These are phyloP conservation scores for Corynespora cassiicola DNA, from an alignment of 2,329 filamentous ascomycete genomes.

Conservation along the genomic window DNA sequence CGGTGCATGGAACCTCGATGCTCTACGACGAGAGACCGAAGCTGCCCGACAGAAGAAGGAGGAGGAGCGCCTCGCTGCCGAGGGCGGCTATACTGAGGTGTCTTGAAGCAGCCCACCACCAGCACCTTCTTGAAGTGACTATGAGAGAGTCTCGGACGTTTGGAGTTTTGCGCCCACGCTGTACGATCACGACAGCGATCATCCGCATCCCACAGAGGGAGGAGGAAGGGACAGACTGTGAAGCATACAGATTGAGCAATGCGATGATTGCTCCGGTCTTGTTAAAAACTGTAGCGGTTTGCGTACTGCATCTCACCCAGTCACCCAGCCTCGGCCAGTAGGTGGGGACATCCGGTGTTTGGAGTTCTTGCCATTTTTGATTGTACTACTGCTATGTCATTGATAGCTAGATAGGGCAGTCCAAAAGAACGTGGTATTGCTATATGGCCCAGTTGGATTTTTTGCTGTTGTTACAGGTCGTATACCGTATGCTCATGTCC, in stretches of 20 bases:
- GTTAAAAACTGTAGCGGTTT: too few relatives aligned
- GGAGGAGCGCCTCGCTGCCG: slow-evolving; percentile 66
- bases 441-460: too few relatives aligned
- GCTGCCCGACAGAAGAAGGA: slow-evolving; percentile 76
- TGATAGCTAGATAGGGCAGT: neutral
- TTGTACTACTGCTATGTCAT: too few relatives aligned
- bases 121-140: slow-evolving; percentile 6
- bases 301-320: slow-evolving; percentile 13
- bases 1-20: slow-evolving; percentile 78
- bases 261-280: too few relatives aligned
- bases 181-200: too few relatives aligned
- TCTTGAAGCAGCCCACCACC: slow-evolving; percentile 27
- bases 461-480: too few relatives aligned
- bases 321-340: neutral
- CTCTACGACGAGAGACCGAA: slow-evolving; percentile 85
- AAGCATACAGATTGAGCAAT: too few relatives aligned
- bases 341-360: slow-evolving; percentile 16
- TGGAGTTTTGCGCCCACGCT: too few relatives aligned
- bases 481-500: too few relatives aligned
- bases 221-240: too few relatives aligned
- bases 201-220: too few relatives aligned
- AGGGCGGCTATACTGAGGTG: slow-evolving; percentile 21
- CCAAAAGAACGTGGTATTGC: neutral
- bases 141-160: slow-evolving; percentile 7
- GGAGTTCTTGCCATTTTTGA: slow-evolving; percentile 7